Evolutionary conservation across 1,284 basidiomycete species (phyloP).

Genomic region (Apiotrichum gamsii): DNA sequence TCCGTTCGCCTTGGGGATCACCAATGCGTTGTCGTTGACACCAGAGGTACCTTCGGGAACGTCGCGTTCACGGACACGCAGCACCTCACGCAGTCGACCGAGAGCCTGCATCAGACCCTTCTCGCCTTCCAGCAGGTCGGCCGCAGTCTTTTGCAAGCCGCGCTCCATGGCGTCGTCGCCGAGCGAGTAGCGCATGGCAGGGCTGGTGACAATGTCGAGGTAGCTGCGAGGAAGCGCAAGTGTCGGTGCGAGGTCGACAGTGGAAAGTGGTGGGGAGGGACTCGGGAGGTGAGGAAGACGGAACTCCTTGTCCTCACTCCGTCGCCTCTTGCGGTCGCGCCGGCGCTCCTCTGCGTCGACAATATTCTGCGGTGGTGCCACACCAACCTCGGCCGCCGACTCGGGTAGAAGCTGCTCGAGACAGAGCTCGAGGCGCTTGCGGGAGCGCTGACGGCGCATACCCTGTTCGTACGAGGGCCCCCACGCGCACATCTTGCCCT

Average conservation of each 20-base stretch:
- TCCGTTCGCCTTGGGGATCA: background rate
- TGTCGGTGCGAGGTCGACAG: slow-evolving; percentile 37
- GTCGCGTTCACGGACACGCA: slow-evolving; percentile 33
- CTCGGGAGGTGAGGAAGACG: slow-evolving; percentile 40
- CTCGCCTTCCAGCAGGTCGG: slow-evolving; percentile 47
- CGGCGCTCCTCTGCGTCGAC: slow-evolving; percentile 22
- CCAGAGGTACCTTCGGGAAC: slow-evolving; percentile 20
- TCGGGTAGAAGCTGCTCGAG: slow-evolving; percentile 39
- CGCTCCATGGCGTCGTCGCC: slow-evolving; percentile 45
- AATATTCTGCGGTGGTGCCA: slow-evolving; percentile 29
- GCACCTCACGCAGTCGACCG: slow-evolving; percentile 39
- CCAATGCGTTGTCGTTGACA: background rate
- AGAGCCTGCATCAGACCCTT: slow-evolving; percentile 43
- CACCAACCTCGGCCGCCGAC: slow-evolving; percentile 35
- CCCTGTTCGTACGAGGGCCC: slow-evolving; percentile 41
- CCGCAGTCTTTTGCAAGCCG: slow-evolving; percentile 43
- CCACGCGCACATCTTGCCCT: slow-evolving; percentile 47
- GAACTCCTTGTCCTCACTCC: slow-evolving; percentile 25
- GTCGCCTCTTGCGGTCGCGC: slow-evolving; percentile 25
- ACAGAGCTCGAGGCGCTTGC: slow-evolving; percentile 34
- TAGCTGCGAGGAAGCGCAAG: slow-evolving; percentile 41
- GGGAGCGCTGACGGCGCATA: slow-evolving; percentile 22
- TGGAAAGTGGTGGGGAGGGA: slow-evolving; percentile 40
- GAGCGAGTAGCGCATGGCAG: slow-evolving; percentile 44
- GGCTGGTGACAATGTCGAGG: slow-evolving; percentile 43